A percentile compares a stretch with the other conserved stretches of the same genome.
Evolutionary conservation across 352 stramenopile species (phyloP).

Genomic region (Pythium myriotylum): DNA sequence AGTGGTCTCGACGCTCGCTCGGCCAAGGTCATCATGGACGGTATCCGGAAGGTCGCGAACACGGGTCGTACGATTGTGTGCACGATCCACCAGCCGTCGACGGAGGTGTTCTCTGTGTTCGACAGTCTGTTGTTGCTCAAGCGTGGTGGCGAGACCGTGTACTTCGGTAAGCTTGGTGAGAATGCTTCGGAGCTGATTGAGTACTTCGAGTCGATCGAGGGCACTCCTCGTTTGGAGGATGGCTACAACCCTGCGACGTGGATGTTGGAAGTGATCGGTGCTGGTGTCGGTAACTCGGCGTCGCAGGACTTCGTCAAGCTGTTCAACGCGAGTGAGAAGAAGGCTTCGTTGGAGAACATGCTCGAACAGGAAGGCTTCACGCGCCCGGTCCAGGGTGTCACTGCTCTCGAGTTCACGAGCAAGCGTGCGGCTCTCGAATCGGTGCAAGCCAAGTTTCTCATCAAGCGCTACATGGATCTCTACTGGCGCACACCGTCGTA

Average conservation of each 20-base stretch:
- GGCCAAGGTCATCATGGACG: constrained; percentile 76
- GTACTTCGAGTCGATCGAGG: constrained; percentile 54
- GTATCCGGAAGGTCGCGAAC: constrained; percentile 75
- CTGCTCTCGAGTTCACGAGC: constrained; percentile 17
- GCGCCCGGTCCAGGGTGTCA: constrained; percentile 1
- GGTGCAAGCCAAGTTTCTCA: constrained; percentile 11
- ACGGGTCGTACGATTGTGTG: constrained; percentile 36
- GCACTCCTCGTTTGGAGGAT: not conserved
- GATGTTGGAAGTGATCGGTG: constrained; percentile 29
- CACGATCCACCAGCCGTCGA: constrained; percentile 34
- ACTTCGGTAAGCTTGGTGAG: constrained; percentile 25
- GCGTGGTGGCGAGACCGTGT: constrained; percentile 26
- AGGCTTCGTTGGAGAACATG: constrained; percentile 10
- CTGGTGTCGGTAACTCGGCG: constrained; percentile 12
- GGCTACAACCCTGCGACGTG: constrained; percentile 24
- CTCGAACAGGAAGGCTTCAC: constrained; percentile 17
- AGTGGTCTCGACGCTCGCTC: constrained; percentile 79
- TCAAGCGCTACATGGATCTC: constrained; percentile 39
- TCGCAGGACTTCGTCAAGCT: not conserved
- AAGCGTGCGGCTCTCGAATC: constrained; percentile 22
- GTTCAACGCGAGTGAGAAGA: constrained; percentile 17
- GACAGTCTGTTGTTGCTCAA: constrained; percentile 27
- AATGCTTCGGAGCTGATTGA: constrained; percentile 28
- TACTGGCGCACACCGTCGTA: constrained; percentile 80
- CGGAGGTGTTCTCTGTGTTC: constrained; percentile 27